phyloP scores from a whole-genome alignment of 805 yeast genomes.

The Metschnikowia amazonensis region DNA sequence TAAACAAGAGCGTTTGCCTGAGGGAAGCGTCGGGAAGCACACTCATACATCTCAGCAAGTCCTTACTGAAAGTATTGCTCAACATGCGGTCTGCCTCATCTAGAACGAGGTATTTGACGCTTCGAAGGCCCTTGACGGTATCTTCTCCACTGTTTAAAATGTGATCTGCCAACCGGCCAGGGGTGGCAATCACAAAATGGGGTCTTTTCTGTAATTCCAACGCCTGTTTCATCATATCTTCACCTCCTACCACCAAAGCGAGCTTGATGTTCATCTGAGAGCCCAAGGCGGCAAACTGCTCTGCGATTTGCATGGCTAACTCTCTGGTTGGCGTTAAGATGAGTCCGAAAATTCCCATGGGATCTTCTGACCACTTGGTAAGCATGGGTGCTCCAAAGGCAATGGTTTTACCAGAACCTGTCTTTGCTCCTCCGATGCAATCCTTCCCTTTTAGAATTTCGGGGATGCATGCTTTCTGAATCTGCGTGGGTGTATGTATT shows the following conservation, averaged over 20 bases:
- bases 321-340: conserved; percentile 91
- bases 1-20: conserved; percentile 86
- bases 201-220: conserved; percentile 77
- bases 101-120: conserved; percentile 76
- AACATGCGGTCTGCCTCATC: conserved; percentile 96
- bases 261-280: conserved; percentile 81
- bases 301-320: conserved; percentile 93
- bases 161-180: conserved; percentile 94
- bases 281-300: conserved; percentile 91
- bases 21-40: conserved; percentile 65
- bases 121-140: conserved; percentile 69
- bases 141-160: conserved; percentile 85
- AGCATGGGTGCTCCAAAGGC: conserved; percentile 98
- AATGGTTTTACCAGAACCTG: conserved; percentile 96
- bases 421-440: conserved; percentile 97
- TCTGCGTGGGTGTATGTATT: conserved; percentile 77
- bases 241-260: conserved; percentile 91
- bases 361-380: conserved; percentile 92
- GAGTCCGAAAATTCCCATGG: conserved; percentile 86
- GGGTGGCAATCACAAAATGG: conserved; percentile 94
- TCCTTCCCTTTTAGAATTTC: conserved; percentile 77
- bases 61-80: conserved; percentile 78
- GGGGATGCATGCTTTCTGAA: conserved; percentile 88
- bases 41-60: conserved; percentile 66
- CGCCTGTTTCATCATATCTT: conserved; percentile 86